phyloP scores from a whole-genome alignment of 331 rosid genomes.

The Cydonia oblonga region DNA sequence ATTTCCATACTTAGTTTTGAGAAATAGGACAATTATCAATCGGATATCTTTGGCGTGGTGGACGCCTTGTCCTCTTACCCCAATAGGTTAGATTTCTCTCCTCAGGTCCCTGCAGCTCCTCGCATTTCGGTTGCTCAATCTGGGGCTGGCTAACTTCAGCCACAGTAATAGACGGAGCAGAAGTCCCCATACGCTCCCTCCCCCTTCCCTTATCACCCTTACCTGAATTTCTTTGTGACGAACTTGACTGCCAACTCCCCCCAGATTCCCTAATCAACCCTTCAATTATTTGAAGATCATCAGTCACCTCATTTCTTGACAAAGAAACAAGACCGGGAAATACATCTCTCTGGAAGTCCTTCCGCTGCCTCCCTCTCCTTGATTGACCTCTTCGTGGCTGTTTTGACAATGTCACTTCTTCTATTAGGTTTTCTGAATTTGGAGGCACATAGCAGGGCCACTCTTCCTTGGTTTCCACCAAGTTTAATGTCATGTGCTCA shows the following conservation, averaged over 20 bases:
- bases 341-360: constrained; percentile 38
- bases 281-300: constrained; percentile 33
- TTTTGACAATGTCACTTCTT: constrained; percentile 2
- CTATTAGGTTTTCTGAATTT: not conserved
- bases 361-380: constrained; percentile 30
- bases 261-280: constrained; percentile 27
- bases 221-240: constrained; percentile 10
- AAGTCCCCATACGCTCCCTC: constrained; percentile 12
- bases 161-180: not conserved
- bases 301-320: constrained; percentile 32
- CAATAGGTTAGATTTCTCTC: constrained; percentile 19
- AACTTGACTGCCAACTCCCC: constrained; percentile 26
- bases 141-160: not conserved
- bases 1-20: not conserved
- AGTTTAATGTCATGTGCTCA: constrained; percentile 33
- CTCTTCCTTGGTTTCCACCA: constrained; percentile 25
- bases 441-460: constrained; percentile 5
- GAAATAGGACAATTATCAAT: constrained; percentile 9
- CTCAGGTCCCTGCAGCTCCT: constrained; percentile 14
- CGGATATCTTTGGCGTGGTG: constrained; percentile 24
- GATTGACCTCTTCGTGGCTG: constrained; percentile 20
- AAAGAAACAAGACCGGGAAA: constrained; percentile 31
- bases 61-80: constrained; percentile 47
- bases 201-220: constrained; percentile 25
- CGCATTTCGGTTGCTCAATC: constrained; percentile 13